Conservation (phyloP, 2,329 filamentous ascomycete genomes). For the Fusarium oxysporum region DNA sequence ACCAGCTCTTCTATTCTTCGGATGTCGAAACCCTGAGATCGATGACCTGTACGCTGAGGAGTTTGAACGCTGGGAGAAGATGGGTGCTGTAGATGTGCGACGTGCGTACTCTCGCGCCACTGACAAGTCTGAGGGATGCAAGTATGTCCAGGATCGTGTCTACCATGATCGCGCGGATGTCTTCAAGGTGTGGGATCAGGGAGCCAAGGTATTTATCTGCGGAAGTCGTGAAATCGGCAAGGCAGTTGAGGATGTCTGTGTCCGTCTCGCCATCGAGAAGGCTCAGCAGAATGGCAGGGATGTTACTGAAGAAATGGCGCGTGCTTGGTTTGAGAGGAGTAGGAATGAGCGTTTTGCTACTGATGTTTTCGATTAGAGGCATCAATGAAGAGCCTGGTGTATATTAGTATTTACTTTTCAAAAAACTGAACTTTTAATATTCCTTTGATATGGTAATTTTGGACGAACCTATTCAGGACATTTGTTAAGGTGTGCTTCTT, state of each 20-base stretch:
- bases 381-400: not conserved
- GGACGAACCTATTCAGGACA: not conserved
- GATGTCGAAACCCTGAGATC: conserved; percentile 65
- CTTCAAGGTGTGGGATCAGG: conserved; percentile 54
- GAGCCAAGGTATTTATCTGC: conserved; percentile 72
- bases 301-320: conserved; percentile 51
- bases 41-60: conserved; percentile 72
- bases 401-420: not conserved
- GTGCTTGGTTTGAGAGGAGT: conserved; percentile 61
- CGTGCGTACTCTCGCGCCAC: conserved; percentile 63
- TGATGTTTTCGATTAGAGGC: conserved; percentile 68
- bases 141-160: conserved; percentile 61
- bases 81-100: conserved; percentile 63
- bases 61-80: conserved; percentile 67
- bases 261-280: conserved; percentile 51
- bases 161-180: conserved; percentile 52
- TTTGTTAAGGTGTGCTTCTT: not conserved
- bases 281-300: conserved; percentile 47
- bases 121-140: conserved; percentile 59
- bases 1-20: conserved; percentile 73
- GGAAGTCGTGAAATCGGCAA: conserved; percentile 66
- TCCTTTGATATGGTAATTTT: not conserved
- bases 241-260: conserved; percentile 56
- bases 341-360: conserved; percentile 68
- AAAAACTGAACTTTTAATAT: not conserved